These are phyloP conservation scores for Pythium angustatum DNA, from an alignment of 352 stramenopile genomes.

Conservation along the genomic window DNA sequence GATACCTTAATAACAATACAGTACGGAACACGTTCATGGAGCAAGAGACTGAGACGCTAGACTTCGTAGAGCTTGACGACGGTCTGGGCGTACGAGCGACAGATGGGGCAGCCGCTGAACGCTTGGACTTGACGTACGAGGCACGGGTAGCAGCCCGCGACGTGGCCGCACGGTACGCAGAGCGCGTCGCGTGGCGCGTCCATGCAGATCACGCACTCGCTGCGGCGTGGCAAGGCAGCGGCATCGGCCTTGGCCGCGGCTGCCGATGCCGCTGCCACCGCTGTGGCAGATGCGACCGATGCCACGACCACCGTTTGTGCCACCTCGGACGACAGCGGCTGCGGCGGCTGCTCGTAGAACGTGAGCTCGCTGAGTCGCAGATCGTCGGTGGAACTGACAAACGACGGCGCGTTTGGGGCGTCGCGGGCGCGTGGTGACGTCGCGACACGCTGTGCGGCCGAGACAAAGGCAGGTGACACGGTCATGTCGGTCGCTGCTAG, in stretches of 20 bases:
- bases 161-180: slow-evolving; percentile 68
- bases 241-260: neutral
- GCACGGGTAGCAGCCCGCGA: slow-evolving; percentile 53
- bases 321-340: too few species aligned
- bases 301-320: too few species aligned
- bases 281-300: too few species aligned
- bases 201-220: slow-evolving; percentile 64
- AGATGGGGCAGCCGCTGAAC: slow-evolving; percentile 47
- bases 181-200: slow-evolving; percentile 52
- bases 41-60: slow-evolving; percentile 14
- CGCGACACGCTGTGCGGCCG: neutral
- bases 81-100: slow-evolving; percentile 36
- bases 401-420: slow-evolving; percentile 20
- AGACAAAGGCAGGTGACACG: slow-evolving; percentile 3
- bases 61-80: slow-evolving; percentile 45
- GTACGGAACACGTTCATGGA: too few species aligned
- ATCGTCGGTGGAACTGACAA: slow-evolving; percentile 13
- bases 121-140: slow-evolving; percentile 37
- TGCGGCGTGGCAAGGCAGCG: neutral
- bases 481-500: neutral
- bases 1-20: slow-evolving; percentile 12
- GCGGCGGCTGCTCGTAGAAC: slow-evolving; percentile 21
- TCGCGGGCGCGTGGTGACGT: slow-evolving; percentile 15
- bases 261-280: neutral
- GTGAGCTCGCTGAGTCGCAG: slow-evolving; percentile 9